Percentiles rank a stretch among this genome's conserved stretches.
Conservation (phyloP, 495 filamentous ascomycete species). For the Chaetomium fimeti region DNA sequence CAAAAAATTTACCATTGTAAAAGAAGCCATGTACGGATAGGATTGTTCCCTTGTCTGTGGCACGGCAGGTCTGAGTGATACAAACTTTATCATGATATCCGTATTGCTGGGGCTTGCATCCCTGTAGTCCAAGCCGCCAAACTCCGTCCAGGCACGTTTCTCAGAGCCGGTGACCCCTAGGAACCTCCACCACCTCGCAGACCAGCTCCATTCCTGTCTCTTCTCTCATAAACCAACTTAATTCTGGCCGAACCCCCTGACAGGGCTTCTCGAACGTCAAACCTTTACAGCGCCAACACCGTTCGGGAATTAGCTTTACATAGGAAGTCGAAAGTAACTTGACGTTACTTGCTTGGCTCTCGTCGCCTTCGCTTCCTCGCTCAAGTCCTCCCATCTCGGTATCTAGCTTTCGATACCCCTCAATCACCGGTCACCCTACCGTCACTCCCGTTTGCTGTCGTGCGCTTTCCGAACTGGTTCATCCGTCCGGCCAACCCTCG, state of each 20-base stretch:
- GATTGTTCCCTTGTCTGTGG: neutral
- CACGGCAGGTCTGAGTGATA: neutral
- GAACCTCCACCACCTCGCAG: conserved; percentile 8
- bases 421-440: conserved; percentile 10
- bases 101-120: conserved; percentile 13
- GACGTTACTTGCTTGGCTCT: neutral
- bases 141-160: conserved; percentile 3
- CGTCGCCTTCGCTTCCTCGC: neutral
- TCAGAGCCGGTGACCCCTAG: conserved; percentile 9
- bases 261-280: neutral
- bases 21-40: neutral
- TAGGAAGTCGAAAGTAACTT: neutral
- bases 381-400: neutral
- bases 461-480: conserved; percentile 5
- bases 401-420: conserved; percentile 16
- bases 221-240: conserved; percentile 2
- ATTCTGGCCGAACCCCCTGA: neutral
- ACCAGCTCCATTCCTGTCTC: conserved; percentile 9
- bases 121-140: conserved; percentile 15
- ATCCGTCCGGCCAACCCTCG: neutral
- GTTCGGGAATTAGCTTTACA: neutral
- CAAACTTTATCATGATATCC: conserved; percentile 7
- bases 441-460: neutral
- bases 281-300: neutral
- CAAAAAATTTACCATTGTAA: conserved; percentile 4